These are phyloP conservation scores for Saccharomycopsis schoenii DNA, from an alignment of 805 yeast genomes.

Conservation along the genomic window DNA sequence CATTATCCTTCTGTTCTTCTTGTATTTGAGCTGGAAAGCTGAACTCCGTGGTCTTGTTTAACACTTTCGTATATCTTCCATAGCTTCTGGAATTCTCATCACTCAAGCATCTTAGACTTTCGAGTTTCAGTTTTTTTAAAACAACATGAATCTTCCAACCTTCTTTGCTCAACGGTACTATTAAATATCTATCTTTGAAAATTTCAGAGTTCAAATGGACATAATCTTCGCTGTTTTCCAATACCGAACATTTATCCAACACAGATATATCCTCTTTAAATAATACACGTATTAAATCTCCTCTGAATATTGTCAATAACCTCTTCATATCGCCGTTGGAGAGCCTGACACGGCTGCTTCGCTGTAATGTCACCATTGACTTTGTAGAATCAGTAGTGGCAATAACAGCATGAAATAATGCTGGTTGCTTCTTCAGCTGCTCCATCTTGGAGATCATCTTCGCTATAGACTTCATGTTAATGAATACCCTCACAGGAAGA, in stretches of 20 bases:
- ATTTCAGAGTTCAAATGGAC: neutral
- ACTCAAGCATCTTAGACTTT: neutral
- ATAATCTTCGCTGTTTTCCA: neutral
- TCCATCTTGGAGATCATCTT: neutral
- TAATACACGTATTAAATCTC: conserved; percentile 1
- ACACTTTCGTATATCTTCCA: neutral
- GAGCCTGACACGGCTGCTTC: conserved; percentile 9
- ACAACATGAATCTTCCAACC: conserved; percentile 15
- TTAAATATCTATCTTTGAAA: conserved; percentile 5
- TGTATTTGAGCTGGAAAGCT: neutral
- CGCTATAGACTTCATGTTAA: conserved; percentile 9
- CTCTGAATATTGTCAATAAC: conserved; percentile 3
- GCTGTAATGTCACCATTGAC: conserved; percentile 6
- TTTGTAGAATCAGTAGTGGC: conserved; percentile 4
- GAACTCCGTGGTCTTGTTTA: neutral
- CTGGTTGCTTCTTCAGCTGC: neutral
- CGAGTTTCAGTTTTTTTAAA: conserved; percentile 7
- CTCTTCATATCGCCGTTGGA: conserved; percentile 7
- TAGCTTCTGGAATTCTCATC: neutral
- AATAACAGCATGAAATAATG: conserved; percentile 11
- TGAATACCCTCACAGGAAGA: conserved; percentile 11
- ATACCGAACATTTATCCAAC: neutral
- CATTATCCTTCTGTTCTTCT: neutral
- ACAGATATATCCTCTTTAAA: conserved; percentile 5
- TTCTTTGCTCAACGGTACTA: neutral